Percentiles rank a stretch among this genome's conserved stretches.
Evolutionary conservation across 768 basidiomycete species (phyloP).

Genomic region (Termitomyces sp.): DNA sequence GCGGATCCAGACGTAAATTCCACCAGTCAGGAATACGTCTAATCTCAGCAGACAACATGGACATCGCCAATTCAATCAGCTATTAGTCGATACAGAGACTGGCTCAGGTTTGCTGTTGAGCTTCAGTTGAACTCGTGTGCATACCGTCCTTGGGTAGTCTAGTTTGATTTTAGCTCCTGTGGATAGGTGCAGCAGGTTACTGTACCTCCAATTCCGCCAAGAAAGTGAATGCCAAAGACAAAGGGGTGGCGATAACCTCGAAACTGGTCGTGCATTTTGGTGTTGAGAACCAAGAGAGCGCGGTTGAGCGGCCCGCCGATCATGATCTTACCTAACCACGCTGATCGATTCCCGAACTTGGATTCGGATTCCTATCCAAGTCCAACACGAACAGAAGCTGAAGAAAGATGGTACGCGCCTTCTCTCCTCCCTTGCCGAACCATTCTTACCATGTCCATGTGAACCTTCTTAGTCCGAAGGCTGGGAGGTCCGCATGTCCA

Average conservation of each 20-base stretch:
- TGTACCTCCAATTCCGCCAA: constrained; percentile 46
- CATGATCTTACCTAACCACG: constrained; percentile 1
- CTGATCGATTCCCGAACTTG: background rate
- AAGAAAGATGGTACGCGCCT: constrained; percentile 1
- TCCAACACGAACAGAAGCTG: background rate
- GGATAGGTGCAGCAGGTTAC: background rate
- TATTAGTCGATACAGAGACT: constrained; percentile 17
- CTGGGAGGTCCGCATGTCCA: constrained; percentile 92
- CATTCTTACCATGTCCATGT: background rate
- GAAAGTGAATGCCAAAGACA: constrained; percentile 40
- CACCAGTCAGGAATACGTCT: constrained; percentile 42
- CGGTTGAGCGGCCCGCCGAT: constrained; percentile 1
- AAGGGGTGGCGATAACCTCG: constrained; percentile 52
- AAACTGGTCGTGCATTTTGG: constrained; percentile 21
- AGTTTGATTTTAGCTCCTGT: background rate
- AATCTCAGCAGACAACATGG: constrained; percentile 42
- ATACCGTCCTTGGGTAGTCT: constrained; percentile 51
- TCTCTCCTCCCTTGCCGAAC: background rate
- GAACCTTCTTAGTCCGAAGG: background rate
- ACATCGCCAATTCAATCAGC: constrained; percentile 52
- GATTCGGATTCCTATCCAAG: background rate
- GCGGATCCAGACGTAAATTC: constrained; percentile 26
- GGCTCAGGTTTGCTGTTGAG: constrained; percentile 2
- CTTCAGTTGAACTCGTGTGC: constrained; percentile 8
- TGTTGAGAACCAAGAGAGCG: too few relatives aligned